Evolutionary conservation across 257 asterid species (phyloP).

Genomic region (Linderniella brevidens): DNA sequence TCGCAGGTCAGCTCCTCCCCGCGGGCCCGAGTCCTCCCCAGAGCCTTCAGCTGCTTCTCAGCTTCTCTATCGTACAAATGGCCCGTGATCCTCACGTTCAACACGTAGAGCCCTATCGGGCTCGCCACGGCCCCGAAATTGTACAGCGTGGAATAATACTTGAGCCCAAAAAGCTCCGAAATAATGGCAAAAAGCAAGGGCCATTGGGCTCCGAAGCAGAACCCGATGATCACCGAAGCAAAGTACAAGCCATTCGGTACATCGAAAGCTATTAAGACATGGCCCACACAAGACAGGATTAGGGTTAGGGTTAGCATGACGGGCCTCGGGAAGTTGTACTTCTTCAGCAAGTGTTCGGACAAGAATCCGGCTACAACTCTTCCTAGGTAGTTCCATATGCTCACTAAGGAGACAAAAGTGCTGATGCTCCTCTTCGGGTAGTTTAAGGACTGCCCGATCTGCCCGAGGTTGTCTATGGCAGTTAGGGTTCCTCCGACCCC

Average conservation of each 20-base stretch:
- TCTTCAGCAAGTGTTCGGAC: constrained; percentile 36
- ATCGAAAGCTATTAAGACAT: constrained; percentile 42
- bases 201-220: constrained; percentile 86
- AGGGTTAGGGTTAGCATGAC: constrained; percentile 34
- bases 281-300: constrained; percentile 39
- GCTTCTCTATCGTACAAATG: constrained; percentile 61
- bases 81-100: constrained; percentile 48
- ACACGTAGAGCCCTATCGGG: constrained; percentile 54
- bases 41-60: constrained; percentile 25
- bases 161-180: constrained; percentile 66
- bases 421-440: constrained; percentile 43
- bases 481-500: constrained; percentile 77
- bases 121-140: constrained; percentile 73
- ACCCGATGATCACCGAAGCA: constrained; percentile 65
- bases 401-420: constrained; percentile 69
- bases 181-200: constrained; percentile 66
- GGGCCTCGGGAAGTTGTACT: constrained; percentile 54
- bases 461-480: constrained; percentile 61
- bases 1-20: constrained; percentile 45
- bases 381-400: constrained; percentile 76
- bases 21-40: constrained; percentile 12
- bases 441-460: constrained; percentile 46
- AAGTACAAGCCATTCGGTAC: constrained; percentile 47
- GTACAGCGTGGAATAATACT: constrained; percentile 59
- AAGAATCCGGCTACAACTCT: constrained; percentile 53